These are phyloP conservation scores for Rhizopus delemar DNA, from an alignment of 371 early-diverging fungal species.

Conservation along the genomic window DNA sequence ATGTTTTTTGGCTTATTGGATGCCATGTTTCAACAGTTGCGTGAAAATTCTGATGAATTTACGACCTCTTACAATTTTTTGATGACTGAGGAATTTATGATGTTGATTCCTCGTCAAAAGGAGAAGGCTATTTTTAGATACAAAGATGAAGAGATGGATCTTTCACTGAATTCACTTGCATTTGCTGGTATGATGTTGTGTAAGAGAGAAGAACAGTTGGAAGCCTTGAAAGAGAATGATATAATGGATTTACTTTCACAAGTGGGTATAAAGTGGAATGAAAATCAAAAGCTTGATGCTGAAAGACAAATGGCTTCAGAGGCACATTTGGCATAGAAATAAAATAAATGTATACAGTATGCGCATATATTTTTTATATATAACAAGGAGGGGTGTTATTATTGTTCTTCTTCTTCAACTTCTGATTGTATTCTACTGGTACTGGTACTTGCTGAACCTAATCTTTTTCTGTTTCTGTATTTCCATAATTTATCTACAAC, in stretches of 20 bases:
- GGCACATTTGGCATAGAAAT: slow-evolving; percentile 16
- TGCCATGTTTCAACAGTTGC: slow-evolving; percentile 52
- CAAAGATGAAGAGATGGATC: slow-evolving; percentile 22
- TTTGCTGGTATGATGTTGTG: slow-evolving; percentile 71
- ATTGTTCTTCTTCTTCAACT: slow-evolving; percentile 17
- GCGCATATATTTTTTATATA: background rate
- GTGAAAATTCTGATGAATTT: slow-evolving; percentile 29
- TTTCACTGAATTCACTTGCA: slow-evolving; percentile 69
- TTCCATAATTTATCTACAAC: slow-evolving; percentile 49
- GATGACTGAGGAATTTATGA: slow-evolving; percentile 70
- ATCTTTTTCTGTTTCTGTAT: slow-evolving; percentile 25
- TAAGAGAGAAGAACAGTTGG: slow-evolving; percentile 57
- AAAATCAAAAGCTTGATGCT: slow-evolving; percentile 12
- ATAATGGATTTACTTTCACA: slow-evolving; percentile 37
- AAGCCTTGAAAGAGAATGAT: slow-evolving; percentile 42
- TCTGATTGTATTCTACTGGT: slow-evolving; percentile 28
- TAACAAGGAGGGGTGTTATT: background rate
- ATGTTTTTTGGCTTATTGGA: slow-evolving; percentile 55
- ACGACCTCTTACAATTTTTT: slow-evolving; percentile 65
- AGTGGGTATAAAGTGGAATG: slow-evolving; percentile 30
- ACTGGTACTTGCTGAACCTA: slow-evolving; percentile 23
- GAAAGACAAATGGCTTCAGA: slow-evolving; percentile 17
- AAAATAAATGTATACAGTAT: background rate
- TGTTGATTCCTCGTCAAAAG: slow-evolving; percentile 67
- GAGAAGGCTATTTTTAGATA: slow-evolving; percentile 36